Base-by-base conservation (phyloP, 116 monocot species). In the Posidonia oceanica region DNA sequence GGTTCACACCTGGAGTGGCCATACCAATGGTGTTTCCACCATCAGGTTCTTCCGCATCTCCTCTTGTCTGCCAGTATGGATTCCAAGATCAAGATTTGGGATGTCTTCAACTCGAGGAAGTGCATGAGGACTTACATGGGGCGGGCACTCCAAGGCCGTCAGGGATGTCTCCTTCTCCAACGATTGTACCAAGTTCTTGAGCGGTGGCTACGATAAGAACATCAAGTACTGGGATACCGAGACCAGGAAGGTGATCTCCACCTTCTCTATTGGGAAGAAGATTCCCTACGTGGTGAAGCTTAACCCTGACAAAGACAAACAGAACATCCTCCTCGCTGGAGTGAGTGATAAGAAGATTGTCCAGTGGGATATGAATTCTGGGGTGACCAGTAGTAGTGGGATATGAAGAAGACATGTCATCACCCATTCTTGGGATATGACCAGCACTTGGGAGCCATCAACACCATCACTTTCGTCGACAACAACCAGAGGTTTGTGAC, bases 41-140 rank as follows among this genome's bases (percentile, higher is more conserved):
- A 98, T 98, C 58, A 72, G 92, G 2, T 98, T 98, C 74, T 98
- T 98, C 72, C 98, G 6, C 92, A 98, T 53, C 77, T 98, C 41
- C 72, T 98, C 7, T 77, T 98, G 22, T 98, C 98, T 0, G 98
- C 90, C 0, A 82, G 98, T 14, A 89, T 98, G 98, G 98, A 98
- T 62, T 79, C 85, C 59, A 98, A 87, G 84, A 78, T 98, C 63
- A 98, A 92, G 84, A 98, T 98, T 51, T 98, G 98, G 98, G 98
- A 98, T 71, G 98, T 98, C 48, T 79, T 85, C 74, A 86, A 87
- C 63, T 92, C 98, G 0, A 78, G 87, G 11, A 92, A 89, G 60
- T 98, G 98, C 63, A 92, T 98, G 98, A 80, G 98, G 55, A 98
- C 98, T 14, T 98, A 98, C 70, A 98, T 98, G 98, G n/a, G n/a